Evolutionary conservation across 2,329 filamentous ascomycete genomes (phyloP), one percentile per base, ranked within the genome.

Genomic region (Penicillium sp.): DNA sequence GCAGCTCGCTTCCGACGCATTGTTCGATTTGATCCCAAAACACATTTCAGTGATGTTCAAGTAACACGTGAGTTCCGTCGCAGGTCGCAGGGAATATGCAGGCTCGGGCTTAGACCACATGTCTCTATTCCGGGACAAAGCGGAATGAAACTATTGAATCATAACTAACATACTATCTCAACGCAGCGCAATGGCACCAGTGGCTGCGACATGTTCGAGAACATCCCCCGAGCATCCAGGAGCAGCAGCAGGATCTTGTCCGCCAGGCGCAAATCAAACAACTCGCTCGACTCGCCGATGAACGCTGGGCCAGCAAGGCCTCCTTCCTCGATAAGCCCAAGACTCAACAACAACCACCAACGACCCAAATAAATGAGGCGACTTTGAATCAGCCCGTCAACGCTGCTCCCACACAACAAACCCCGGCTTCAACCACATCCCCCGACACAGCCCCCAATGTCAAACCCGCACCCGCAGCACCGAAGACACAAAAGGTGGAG

Each of bases 171-270:
- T n/a, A n/a, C 29, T 21, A n/a, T 29, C 25, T 39, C 35, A 43
- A 21, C 53, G 35, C 69, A 85, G 82, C 85, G 52, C 83, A 85
- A 80, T 88, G 86, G 86, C 83, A 86, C 67, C 86, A 88, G 75
- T 88, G 86, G 86, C 82, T 88, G 27, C 83, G 86, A 66, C 80
- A 87, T 64, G 84, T 85, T 10, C 83, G 86, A 44, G 66, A 74
- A 51, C 75, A 82, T 17, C 76, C 86, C 3, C 86, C 86, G 0
- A 78, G 79, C 1, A 69, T 88, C 49, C 68, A 80, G 63, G 86
- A 88, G 71, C 86, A 87, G 66, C 79, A 80, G 60, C 75, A 79
- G 47, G 85, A 88, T 58, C 61, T 86, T 45, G 64, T 79, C 35
- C 78, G 86, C 29, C 84, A 85, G 68, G 73, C 76, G n/a, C 79